These are phyloP conservation scores for Monosiga brevicollis DNA, from an alignment of 78 protist species.

Conservation along the genomic window DNA sequence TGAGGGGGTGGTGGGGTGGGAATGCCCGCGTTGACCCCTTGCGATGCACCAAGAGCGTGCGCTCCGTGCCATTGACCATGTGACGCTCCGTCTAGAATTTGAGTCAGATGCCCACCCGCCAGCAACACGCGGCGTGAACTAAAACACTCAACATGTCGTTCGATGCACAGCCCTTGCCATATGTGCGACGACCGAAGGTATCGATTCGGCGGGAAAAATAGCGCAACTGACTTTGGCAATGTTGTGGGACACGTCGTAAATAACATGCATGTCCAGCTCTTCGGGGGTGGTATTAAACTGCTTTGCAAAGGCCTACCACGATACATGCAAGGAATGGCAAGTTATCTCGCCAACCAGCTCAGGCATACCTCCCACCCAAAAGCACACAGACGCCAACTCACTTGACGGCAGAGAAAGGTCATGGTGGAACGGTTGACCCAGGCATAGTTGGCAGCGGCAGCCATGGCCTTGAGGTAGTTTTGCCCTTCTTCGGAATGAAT, in stretches of 20 bases:
- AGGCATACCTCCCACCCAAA: no score
- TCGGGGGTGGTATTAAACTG: conserved; percentile 66
- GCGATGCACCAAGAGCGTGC: conserved; percentile 81
- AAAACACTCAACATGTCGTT: no score
- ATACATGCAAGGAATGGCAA: no score
- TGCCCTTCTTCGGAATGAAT: conserved; percentile 45
- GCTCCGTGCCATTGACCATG: conserved; percentile 69
- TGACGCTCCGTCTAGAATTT: conserved; percentile 48
- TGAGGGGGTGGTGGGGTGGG: conserved; percentile 89
- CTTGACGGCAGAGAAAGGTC: conserved; percentile 68
- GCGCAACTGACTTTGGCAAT: conserved; percentile 70
- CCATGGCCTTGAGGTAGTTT: conserved; percentile 80
- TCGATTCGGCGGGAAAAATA: background rate
- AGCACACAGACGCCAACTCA: no score
- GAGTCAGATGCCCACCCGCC: background rate
- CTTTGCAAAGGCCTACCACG: conserved; percentile 69
- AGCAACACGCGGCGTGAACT: background rate
- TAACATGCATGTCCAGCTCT: conserved; percentile 83
- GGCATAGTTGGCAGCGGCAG: conserved; percentile 86
- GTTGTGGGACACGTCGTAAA: conserved; percentile 93
- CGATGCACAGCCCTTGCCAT: background rate
- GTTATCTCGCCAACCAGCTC: no score
- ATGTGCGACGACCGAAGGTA: background rate
- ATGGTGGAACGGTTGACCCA: conserved; percentile 83
- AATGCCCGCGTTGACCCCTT: conserved; percentile 94